Conservation (phyloP, 139 green algal species). For the Zygnema cylindricum region DNA sequence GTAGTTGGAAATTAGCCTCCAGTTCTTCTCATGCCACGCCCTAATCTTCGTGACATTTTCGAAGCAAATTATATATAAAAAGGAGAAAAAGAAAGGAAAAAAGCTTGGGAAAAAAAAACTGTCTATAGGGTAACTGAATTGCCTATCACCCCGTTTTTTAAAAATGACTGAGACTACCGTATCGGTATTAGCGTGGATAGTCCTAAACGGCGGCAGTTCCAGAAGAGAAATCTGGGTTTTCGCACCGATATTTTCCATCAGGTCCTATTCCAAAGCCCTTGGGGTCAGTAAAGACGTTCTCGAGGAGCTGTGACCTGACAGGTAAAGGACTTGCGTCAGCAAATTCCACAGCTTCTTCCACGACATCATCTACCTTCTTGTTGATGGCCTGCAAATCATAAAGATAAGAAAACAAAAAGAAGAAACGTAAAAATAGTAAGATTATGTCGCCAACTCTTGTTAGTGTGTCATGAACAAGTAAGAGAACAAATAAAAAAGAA, state of each 20-base stretch:
- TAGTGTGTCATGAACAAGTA: background rate
- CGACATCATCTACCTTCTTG: conserved; percentile 69
- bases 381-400: conserved; percentile 52
- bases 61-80: no score
- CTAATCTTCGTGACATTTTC: no score
- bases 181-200: no score
- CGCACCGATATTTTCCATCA: conserved; percentile 60
- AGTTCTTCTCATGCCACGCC: no score
- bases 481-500: background rate
- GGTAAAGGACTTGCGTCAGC: conserved; percentile 91
- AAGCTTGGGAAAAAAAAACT: no score
- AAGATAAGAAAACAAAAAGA: background rate
- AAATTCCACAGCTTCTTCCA: conserved; percentile 93
- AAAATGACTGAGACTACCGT: background rate
- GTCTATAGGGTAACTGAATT: no score
- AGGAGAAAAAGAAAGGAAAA: no score
- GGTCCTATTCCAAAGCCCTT: conserved; percentile 66
- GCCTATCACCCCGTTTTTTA: no score
- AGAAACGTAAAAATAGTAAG: background rate
- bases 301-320: conserved; percentile 77
- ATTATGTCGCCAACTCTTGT: no score
- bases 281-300: conserved; percentile 98
- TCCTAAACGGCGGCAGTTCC: conserved; percentile 31
- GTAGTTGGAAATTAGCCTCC: no score
- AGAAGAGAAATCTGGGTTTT: conserved; percentile 54